Evolutionary conservation across 2,329 filamentous ascomycete species (phyloP).

Genomic region (Periconia digitata): DNA sequence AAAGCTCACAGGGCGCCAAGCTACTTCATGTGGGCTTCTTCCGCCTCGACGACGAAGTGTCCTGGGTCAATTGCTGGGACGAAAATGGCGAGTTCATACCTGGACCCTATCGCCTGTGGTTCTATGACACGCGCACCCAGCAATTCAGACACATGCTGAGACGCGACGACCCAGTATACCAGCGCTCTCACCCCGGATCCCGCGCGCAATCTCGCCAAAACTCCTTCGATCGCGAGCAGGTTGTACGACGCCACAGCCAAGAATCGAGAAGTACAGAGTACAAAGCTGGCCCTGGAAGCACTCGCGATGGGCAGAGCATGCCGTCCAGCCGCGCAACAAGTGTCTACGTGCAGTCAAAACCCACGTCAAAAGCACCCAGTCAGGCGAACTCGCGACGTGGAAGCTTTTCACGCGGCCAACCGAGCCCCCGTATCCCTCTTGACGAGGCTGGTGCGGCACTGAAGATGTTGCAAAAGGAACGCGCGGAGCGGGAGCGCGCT

Average conservation of each 20-base stretch:
- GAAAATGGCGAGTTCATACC: conserved; percentile 53
- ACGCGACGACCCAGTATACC: conserved; percentile 41
- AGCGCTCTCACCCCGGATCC: conserved; percentile 16
- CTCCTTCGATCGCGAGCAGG: conserved; percentile 21
- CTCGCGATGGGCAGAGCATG: conserved; percentile 25
- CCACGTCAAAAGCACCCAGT: conserved; percentile 21
- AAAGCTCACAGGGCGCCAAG: conserved; percentile 38
- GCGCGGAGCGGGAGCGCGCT: conserved; percentile 17
- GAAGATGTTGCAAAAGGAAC: conserved; percentile 29
- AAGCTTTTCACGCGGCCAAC: conserved; percentile 24
- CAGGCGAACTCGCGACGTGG: conserved; percentile 26
- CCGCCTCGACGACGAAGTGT: conserved; percentile 51
- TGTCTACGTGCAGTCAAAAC: conserved; percentile 22
- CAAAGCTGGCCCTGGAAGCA: conserved; percentile 25
- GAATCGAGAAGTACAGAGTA: conserved; percentile 35
- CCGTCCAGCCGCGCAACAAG: conserved; percentile 32
- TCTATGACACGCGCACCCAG: conserved; percentile 45
- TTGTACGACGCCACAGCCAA: conserved; percentile 21
- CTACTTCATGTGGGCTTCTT: conserved; percentile 50
- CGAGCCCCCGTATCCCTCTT: conserved; percentile 32
- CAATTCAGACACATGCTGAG: conserved; percentile 43
- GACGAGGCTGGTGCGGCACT: conserved; percentile 31
- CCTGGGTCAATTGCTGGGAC: conserved; percentile 56
- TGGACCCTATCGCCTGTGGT: conserved; percentile 52
- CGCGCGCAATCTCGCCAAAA: conserved; percentile 19